A percentile compares a stretch with the other conserved stretches of the same genome.
phyloP scores from a whole-genome alignment of 2,329 filamentous ascomycete genomes.

The Curvularia sp. region DNA sequence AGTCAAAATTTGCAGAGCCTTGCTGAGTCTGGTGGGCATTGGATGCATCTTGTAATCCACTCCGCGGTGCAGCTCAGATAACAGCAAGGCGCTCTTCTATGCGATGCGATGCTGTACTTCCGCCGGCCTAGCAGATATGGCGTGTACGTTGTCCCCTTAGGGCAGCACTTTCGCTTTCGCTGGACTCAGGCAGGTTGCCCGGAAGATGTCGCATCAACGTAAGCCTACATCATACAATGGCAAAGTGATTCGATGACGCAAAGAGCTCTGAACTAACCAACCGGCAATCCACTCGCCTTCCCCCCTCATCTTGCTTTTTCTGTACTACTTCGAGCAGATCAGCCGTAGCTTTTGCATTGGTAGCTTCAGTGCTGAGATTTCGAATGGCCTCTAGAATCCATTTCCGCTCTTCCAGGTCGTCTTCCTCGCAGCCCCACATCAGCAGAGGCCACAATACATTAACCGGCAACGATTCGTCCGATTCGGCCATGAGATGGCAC shows the following conservation, averaged over 20 bases:
- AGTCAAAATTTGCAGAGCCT: background rate
- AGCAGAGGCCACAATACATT: constrained; percentile 66
- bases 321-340: constrained; percentile 52
- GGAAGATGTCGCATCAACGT: background rate
- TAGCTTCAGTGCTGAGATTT: constrained; percentile 45
- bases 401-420: constrained; percentile 55
- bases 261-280: constrained; percentile 55
- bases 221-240: constrained; percentile 54
- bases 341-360: constrained; percentile 51
- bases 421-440: constrained; percentile 64
- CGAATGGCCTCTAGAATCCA: constrained; percentile 62
- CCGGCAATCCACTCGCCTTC: constrained; percentile 50
- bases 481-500: constrained; percentile 55
- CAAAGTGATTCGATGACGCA: constrained; percentile 58
- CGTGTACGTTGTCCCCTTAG: background rate
- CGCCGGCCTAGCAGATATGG: background rate
- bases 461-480: constrained; percentile 58
- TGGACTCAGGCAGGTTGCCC: background rate
- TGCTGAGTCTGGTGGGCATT: background rate
- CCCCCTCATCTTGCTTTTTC: constrained; percentile 47
- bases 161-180: background rate
- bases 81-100: background rate
- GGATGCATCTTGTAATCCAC: background rate
- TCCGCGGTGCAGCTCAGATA: too few species aligned
- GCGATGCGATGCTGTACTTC: background rate